These are phyloP conservation scores for Penicillium sclerotigenum DNA, from an alignment of 2,329 filamentous ascomycete genomes.

Conservation along the genomic window DNA sequence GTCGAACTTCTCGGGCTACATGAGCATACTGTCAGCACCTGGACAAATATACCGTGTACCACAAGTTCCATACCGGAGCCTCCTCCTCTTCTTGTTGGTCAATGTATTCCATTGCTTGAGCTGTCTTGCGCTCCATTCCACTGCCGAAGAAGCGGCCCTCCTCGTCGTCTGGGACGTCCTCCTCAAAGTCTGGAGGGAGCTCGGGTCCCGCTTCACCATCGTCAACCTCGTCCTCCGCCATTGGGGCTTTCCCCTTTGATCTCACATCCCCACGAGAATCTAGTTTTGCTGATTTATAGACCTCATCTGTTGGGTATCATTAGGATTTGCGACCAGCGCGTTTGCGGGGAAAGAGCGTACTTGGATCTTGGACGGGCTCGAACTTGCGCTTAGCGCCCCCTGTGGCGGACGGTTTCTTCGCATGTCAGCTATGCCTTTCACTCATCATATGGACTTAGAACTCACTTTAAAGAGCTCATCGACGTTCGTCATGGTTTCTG, in stretches of 20 bases:
- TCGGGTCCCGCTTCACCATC: constrained; percentile 53
- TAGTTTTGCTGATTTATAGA: constrained; percentile 60
- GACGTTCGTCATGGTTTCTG: constrained; percentile 54
- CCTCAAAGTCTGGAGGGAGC: constrained; percentile 55
- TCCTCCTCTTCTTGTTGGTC: constrained; percentile 63
- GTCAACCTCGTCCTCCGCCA: constrained; percentile 48
- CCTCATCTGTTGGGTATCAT: constrained; percentile 47
- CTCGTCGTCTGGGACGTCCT: constrained; percentile 69
- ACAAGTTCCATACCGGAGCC: constrained; percentile 35
- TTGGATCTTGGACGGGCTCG: constrained; percentile 53
- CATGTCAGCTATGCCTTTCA: constrained; percentile 15
- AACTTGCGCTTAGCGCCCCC: constrained; percentile 57
- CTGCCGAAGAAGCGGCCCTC: constrained; percentile 95
- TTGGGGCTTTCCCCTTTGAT: constrained; percentile 44
- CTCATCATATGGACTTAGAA: neutral
- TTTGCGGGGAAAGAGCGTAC: constrained; percentile 38
- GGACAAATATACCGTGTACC: neutral
- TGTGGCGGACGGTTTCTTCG: constrained; percentile 49
- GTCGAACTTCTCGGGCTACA: constrained; percentile 72
- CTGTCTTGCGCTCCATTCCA: constrained; percentile 77
- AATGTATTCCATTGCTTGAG: constrained; percentile 82
- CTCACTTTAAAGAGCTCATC: constrained; percentile 60
- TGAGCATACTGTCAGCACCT: constrained; percentile 20
- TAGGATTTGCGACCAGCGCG: constrained; percentile 58
- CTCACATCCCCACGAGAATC: constrained; percentile 50